phyloP scores from a whole-genome alignment of 805 yeast genomes.

The Blastobotrys robertii region DNA sequence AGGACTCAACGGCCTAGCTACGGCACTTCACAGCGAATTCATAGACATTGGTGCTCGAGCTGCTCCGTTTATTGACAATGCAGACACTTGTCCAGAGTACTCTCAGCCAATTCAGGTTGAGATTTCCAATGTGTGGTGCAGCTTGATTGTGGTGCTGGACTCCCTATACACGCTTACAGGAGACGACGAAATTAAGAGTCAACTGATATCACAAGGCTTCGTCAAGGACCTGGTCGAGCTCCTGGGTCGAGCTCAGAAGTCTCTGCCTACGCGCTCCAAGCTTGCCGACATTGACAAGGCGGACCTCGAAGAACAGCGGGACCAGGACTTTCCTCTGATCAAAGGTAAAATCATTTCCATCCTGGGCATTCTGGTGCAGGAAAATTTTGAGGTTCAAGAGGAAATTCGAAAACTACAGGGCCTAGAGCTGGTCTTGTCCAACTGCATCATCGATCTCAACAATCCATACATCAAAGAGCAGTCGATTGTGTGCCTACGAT shows the following conservation, averaged over 20 bases:
- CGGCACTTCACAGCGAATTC: neutral
- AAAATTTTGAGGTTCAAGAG: conserved; percentile 54
- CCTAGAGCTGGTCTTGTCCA: conserved; percentile 60
- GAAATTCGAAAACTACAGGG: conserved; percentile 55
- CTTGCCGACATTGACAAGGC: conserved; percentile 10
- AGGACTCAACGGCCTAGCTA: neutral
- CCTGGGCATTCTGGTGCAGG: conserved; percentile 46
- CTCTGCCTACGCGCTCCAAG: conserved; percentile 12
- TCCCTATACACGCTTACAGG: conserved; percentile 5
- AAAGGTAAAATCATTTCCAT: conserved; percentile 61
- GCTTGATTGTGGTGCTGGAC: conserved; percentile 8
- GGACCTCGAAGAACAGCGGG: conserved; percentile 5
- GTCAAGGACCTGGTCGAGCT: conserved; percentile 2
- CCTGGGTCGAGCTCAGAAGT: conserved; percentile 10
- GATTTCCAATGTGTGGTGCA: conserved; percentile 7
- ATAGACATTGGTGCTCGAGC: conserved; percentile 1
- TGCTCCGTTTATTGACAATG: conserved; percentile 8
- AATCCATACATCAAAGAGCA: conserved; percentile 70
- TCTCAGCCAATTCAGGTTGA: conserved; percentile 3
- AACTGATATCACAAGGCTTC: neutral
- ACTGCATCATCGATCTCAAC: conserved; percentile 76
- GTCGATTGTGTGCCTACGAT: conserved; percentile 68
- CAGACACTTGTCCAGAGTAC: conserved; percentile 1
- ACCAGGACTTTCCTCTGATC: conserved; percentile 44
- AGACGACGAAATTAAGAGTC: neutral